Base-by-base conservation (phyloP, 2,329 filamentous ascomycete species). In the Myriosclerotinia duriaeana region DNA sequence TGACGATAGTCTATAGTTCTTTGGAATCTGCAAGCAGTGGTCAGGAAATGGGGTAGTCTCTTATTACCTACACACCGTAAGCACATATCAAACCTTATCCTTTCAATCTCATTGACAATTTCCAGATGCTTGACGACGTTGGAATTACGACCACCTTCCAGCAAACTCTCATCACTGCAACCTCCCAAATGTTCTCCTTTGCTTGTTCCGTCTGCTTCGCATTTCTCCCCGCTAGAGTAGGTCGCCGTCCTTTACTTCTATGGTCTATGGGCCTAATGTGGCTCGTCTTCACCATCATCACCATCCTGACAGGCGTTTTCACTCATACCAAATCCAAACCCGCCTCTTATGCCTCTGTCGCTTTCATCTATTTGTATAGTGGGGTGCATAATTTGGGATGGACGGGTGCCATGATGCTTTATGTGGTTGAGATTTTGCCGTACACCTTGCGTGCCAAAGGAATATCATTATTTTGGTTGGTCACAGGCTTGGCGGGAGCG, bases 321-420 rank as follows among this genome's bases (percentile, higher is more conserved):
- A 65, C 66, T 4, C 59, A 69, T 17, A 71, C 66, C 1, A 62
- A 53, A n/a, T 69, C 55, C 11, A 69, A 69, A 34, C 66, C 73
- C 5, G 74, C 75, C 0, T 75, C 73, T 0, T 70, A 75, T 58
- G 75, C 77, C 1, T 76, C 77, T 2, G 71, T 78, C 17, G 75
- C 76, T 0, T 75, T 78, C 66, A 74, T 79, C 44, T 79, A 79
- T 77, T 74, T 83, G 67, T 82, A 80, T 77, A 76, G 75, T 54
- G 77, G 81, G 64, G 80, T 83, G 69, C 77, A 74, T 71, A 84
- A 83, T 7, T 72, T 85, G 48, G 85, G 83, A 0, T 87, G 85
- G 77, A 82, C 85, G 2, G 83, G 84, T 3, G 81, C 12, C 82
- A 68, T 70, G 56, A 76, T 81, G 62, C 78, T 78, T 4, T 85